A percentile compares a stretch with the other conserved stretches of the same genome.
phyloP scores from a whole-genome alignment of 2,329 filamentous ascomycete genomes.

The Fusarium paranaense region DNA sequence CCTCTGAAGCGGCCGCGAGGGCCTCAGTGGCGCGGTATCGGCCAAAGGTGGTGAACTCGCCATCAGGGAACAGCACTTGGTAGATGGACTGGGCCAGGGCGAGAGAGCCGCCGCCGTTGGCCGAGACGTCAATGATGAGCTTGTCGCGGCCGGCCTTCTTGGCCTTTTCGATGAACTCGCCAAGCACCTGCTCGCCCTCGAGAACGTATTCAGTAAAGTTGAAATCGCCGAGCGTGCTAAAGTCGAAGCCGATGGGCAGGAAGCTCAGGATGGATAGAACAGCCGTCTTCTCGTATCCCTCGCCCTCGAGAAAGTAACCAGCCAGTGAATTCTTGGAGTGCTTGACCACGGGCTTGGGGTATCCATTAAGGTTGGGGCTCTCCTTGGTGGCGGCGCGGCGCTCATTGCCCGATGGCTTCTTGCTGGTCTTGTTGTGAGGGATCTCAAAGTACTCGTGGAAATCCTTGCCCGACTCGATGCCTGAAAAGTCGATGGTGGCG shows the following conservation, averaged over 20 bases:
- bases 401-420: slow-evolving; percentile 7
- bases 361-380: slow-evolving; percentile 7
- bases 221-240: background rate
- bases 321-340: slow-evolving; percentile 25
- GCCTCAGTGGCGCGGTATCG: slow-evolving; percentile 39
- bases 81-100: slow-evolving; percentile 35
- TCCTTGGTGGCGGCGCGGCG: slow-evolving; percentile 7
- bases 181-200: slow-evolving; percentile 31
- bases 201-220: slow-evolving; percentile 26
- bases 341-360: slow-evolving; percentile 30
- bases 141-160: slow-evolving; percentile 37
- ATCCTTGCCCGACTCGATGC: slow-evolving; percentile 37
- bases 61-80: slow-evolving; percentile 36
- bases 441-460: slow-evolving; percentile 37
- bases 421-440: slow-evolving; percentile 11
- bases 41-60: slow-evolving; percentile 30
- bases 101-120: slow-evolving; percentile 40
- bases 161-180: slow-evolving; percentile 33
- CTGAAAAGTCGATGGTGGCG: slow-evolving; percentile 27
- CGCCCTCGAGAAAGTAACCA: slow-evolving; percentile 36
- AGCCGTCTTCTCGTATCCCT: slow-evolving; percentile 36
- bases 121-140: slow-evolving; percentile 41
- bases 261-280: slow-evolving; percentile 41
- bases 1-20: slow-evolving; percentile 30
- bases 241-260: slow-evolving; percentile 28